These are phyloP conservation scores for Pichia insulana DNA, from an alignment of 805 yeast species.

Conservation along the genomic window DNA sequence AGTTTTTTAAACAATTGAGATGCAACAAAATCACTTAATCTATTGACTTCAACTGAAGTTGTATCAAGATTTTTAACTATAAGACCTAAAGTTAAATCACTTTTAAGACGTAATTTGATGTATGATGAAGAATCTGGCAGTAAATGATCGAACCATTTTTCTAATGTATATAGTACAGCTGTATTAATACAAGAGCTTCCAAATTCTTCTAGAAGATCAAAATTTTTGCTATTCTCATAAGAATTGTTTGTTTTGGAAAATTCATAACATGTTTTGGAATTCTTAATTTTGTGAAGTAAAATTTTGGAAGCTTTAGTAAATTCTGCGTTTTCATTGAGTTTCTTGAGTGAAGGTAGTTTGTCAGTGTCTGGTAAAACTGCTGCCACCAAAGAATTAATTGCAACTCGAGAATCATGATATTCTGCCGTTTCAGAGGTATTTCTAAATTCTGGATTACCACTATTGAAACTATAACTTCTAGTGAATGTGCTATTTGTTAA, in stretches of 20 bases:
- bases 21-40: constrained; percentile 42
- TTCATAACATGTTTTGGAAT: constrained; percentile 55
- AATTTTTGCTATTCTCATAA: constrained; percentile 11
- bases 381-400: constrained; percentile 39
- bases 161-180: constrained; percentile 53
- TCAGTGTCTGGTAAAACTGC: constrained; percentile 25
- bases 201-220: constrained; percentile 42
- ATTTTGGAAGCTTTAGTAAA: constrained; percentile 20
- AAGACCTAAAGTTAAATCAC: constrained; percentile 32
- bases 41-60: constrained; percentile 26
- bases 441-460: constrained; percentile 11
- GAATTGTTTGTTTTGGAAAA: constrained; percentile 19
- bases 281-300: constrained; percentile 41
- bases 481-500: background rate
- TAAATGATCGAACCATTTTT: constrained; percentile 48
- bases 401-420: constrained; percentile 32
- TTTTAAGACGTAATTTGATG: constrained; percentile 31
- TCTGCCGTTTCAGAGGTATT: constrained; percentile 12
- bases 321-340: constrained; percentile 20
- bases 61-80: constrained; percentile 40
- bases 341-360: constrained; percentile 21
- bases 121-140: constrained; percentile 48
- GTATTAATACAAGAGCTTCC: constrained; percentile 51
- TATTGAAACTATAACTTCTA: constrained; percentile 7
- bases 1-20: constrained; percentile 47